A percentile compares a stretch with the other conserved stretches of the same genome.
Evolutionary conservation across 2,329 filamentous ascomycete genomes (phyloP).

Genomic region (Orbilia ellipsospora): DNA sequence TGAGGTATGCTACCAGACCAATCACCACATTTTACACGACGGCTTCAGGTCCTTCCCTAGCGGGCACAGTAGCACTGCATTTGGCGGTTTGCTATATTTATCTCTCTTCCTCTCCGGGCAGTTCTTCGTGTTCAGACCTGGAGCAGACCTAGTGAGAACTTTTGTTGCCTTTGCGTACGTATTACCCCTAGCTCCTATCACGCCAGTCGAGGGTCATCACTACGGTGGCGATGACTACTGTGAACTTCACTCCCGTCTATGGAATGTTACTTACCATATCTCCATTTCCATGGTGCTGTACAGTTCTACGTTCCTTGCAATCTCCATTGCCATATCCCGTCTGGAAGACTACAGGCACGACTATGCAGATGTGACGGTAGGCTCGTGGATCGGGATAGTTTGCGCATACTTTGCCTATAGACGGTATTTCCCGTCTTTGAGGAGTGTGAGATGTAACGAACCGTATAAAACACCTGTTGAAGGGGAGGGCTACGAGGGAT

Average conservation of each 20-base stretch:
- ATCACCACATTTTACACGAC: conserved; percentile 78
- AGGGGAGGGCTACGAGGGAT: conserved; percentile 37
- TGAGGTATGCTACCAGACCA: conserved; percentile 77
- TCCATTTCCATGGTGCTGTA: background rate
- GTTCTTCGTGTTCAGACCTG: conserved; percentile 44
- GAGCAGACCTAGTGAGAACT: conserved; percentile 23
- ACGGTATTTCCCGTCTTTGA: conserved; percentile 56
- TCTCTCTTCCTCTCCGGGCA: conserved; percentile 63
- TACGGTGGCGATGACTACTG: no score
- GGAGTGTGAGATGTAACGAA: conserved; percentile 37
- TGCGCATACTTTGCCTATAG: conserved; percentile 75
- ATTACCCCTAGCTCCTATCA: background rate
- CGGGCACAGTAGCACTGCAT: conserved; percentile 82
- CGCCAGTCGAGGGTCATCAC: background rate
- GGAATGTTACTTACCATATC: background rate
- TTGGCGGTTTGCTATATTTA: conserved; percentile 80
- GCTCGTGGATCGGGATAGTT: conserved; percentile 70
- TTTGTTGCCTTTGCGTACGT: conserved; percentile 41
- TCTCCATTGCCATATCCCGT: conserved; percentile 75
- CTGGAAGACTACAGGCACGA: conserved; percentile 78
- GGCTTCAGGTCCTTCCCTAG: conserved; percentile 86
- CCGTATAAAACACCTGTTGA: conserved; percentile 40
- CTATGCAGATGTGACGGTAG: conserved; percentile 75
- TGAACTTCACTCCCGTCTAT: background rate
- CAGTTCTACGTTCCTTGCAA: conserved; percentile 67